Evolutionary conservation across 768 basidiomycete species (phyloP), one percentile per base, ranked within the genome.

Genomic region (Rhizopogon rudus): DNA sequence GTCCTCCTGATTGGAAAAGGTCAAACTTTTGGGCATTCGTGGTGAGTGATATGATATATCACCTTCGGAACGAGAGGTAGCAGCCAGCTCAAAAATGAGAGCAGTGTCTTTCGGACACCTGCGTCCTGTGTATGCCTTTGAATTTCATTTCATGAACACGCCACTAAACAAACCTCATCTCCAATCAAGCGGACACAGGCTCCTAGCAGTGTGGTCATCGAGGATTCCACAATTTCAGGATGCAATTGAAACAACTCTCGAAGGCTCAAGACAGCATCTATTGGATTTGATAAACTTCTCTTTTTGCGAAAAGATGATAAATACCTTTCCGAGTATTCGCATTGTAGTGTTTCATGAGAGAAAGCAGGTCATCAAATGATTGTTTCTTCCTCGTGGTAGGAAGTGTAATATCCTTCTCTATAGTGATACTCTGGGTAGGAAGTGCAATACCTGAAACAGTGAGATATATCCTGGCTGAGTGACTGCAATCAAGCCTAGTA

Each of bases 291-390:
- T 7, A 13, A 39, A 20, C 33, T 46, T 40, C 4, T 8, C 1
- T 13, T 16, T 5, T 13, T 25, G 43, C 17, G 16, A 12, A 29
- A 13, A 35, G 10, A 28, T 22, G 33, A 28, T 9, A n/a, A 69
- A 25, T 60, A 82, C 93, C 92, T 79, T 81, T 91, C 31, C 91
- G 81, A 40, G 80, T 81, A n/a, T 78, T 78, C 1, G 84, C 73
- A 69, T 80, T 94, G 67, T 97, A 88, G 68, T 98, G 96, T 64
- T 88, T 91, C 40, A 91, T 69, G 59, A 93, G 87, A 8, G 80
- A 70, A 40, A 93, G 70, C 25, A 98, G 77, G 64, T 97, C 90
- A 25, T 81, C 77, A 42, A 97, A 79, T 0, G 85, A 83, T 17
- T 91, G 79, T 58, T 86, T 88, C 44, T 90, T 76, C 62, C 75